Percentiles rank a stretch among this genome's conserved stretches.
Evolutionary conservation across 441 rosid genomes (phyloP).

Genomic region (Gossypium trilobum): DNA sequence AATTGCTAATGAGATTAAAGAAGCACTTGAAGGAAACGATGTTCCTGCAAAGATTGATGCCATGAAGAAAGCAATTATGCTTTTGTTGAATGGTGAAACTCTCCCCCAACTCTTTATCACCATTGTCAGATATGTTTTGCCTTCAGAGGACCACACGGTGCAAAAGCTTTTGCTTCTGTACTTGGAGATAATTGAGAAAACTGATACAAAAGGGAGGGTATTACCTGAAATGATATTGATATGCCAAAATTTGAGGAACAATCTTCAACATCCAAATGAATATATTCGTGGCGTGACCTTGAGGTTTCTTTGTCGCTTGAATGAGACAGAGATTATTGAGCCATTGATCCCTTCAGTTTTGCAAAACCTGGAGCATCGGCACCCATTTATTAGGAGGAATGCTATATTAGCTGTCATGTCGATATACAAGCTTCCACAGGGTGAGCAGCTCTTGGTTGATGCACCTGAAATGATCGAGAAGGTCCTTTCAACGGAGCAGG

Average conservation of each 20-base stretch:
- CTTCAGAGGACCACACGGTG: slow-evolving; percentile 66
- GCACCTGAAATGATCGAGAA: slow-evolving; percentile 68
- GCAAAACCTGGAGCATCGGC: slow-evolving; percentile 63
- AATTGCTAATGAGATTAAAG: slow-evolving; percentile 68
- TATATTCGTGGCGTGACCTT: slow-evolving; percentile 74
- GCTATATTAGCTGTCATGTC: slow-evolving; percentile 75
- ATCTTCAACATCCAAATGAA: slow-evolving; percentile 83
- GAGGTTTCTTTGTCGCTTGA: slow-evolving; percentile 66
- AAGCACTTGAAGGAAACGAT: slow-evolving; percentile 70
- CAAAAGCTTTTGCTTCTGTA: slow-evolving; percentile 63
- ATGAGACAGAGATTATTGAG: slow-evolving; percentile 64
- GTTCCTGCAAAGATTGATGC: slow-evolving; percentile 50
- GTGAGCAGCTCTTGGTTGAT: slow-evolving; percentile 54
- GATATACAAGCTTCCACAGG: slow-evolving; percentile 55
- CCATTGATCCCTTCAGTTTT: slow-evolving; percentile 71
- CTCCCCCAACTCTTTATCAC: slow-evolving; percentile 78
- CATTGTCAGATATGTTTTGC: slow-evolving; percentile 70
- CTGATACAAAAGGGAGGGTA: slow-evolving; percentile 51
- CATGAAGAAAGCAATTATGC: slow-evolving; percentile 72
- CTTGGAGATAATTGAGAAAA: slow-evolving; percentile 67
- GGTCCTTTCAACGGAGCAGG: slow-evolving; percentile 58
- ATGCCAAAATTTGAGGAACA: slow-evolving; percentile 69
- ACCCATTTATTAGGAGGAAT: slow-evolving; percentile 61
- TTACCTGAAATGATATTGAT: slow-evolving; percentile 75
- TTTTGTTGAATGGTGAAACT: slow-evolving; percentile 65